Percentiles rank a stretch among this genome's conserved stretches.
Conservation (phyloP, 257 asterid genomes). For the Perilla frutescens region DNA sequence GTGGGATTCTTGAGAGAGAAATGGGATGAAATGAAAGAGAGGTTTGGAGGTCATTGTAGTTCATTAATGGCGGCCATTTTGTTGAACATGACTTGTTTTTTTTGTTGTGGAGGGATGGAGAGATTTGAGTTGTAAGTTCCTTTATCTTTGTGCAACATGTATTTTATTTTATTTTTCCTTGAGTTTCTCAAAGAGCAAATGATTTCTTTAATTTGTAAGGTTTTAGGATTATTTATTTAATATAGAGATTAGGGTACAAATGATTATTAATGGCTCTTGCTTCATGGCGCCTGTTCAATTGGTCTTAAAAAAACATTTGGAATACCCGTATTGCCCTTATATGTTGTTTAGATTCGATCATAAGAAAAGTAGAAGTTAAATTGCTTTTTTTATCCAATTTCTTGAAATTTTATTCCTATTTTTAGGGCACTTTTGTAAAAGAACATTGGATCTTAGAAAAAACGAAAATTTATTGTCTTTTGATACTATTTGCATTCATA, state of each 20-base stretch:
- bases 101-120: constrained; percentile 29
- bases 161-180: not conserved
- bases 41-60: constrained; percentile 20
- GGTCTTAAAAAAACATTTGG: not conserved
- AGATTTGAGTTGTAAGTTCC: constrained; percentile 41
- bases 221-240: constrained; percentile 16
- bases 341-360: not conserved
- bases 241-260: constrained; percentile 53
- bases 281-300: constrained; percentile 33
- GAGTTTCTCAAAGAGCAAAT: constrained; percentile 43
- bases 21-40: not conserved
- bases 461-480: too few relatives aligned
- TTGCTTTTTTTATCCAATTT: not conserved
- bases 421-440: too few relatives aligned
- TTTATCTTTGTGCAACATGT: constrained; percentile 43
- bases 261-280: constrained; percentile 42
- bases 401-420: not conserved
- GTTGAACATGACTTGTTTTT: not conserved
- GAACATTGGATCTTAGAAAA: too few relatives aligned
- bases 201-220: constrained; percentile 40
- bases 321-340: constrained; percentile 30
- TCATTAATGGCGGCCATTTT: constrained; percentile 39
- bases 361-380: not conserved
- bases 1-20: constrained; percentile 3
- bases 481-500: too few relatives aligned